Conservation (phyloP, 169 alveolate species). For the Perkinsus chesapeaki region DNA sequence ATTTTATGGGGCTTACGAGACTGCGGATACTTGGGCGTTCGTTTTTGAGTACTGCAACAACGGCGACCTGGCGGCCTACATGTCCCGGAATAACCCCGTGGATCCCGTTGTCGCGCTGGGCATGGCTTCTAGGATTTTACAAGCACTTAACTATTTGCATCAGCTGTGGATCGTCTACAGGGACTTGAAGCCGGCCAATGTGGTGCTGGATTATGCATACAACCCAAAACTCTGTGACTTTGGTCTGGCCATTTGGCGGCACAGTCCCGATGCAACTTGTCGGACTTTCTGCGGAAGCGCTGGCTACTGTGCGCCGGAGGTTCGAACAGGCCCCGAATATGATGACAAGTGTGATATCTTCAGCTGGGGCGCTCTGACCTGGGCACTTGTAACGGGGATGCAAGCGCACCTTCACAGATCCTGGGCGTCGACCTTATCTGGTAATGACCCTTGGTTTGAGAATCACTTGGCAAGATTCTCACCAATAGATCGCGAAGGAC, state of each 20-base stretch:
- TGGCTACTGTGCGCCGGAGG: neutral
- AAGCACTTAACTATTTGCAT: constrained; percentile 8
- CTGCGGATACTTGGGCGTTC: neutral
- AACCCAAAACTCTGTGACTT: constrained; percentile 6
- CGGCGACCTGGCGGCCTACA: constrained; percentile 13
- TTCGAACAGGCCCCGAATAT: neutral
- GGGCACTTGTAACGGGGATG: neutral
- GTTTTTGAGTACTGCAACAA: neutral
- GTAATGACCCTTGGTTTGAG: neutral
- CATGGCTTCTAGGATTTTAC: neutral
- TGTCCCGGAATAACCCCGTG: neutral
- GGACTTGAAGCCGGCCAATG: constrained; percentile 16
- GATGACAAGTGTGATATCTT: neutral
- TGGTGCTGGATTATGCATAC: neutral
- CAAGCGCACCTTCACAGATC: neutral
- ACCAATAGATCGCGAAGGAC: neutral
- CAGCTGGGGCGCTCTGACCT: neutral
- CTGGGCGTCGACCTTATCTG: neutral
- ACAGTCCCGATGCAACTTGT: neutral
- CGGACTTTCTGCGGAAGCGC: neutral
- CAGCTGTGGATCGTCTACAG: neutral
- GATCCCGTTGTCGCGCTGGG: neutral
- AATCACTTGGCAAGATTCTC: neutral
- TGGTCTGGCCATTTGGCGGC: constrained; percentile 7
- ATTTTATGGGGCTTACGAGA: neutral